A percentile compares a stretch with the other conserved stretches of the same genome.
Evolutionary conservation across 2,329 filamentous ascomycete species (phyloP).

Genomic region (Hymenoscyphus repandus): DNA sequence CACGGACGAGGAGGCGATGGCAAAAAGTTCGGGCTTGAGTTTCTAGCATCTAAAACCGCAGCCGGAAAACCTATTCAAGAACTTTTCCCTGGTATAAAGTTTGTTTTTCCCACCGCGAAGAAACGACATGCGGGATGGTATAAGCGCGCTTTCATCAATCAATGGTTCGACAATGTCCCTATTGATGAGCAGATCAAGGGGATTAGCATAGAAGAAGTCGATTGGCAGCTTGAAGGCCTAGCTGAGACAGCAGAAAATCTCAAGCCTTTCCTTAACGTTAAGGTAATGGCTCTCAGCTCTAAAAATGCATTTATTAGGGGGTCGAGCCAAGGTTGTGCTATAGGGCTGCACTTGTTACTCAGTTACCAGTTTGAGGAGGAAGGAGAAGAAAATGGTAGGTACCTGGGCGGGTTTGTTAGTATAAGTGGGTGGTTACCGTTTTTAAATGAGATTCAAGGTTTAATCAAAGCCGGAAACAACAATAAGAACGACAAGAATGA

Average conservation of each 20-base stretch:
- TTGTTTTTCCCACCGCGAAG: conserved; percentile 47
- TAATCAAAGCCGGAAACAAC: too few relatives aligned
- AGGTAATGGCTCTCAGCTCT: conserved; percentile 35
- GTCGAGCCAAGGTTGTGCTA: conserved; percentile 50
- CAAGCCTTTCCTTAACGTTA: conserved; percentile 34
- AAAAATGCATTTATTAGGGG: conserved; percentile 43
- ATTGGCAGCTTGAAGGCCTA: conserved; percentile 39
- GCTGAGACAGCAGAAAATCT: conserved; percentile 38
- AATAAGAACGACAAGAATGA: too few relatives aligned
- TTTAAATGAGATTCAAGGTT: conserved; percentile 30
- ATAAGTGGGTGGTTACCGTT: conserved; percentile 45
- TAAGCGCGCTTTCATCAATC: conserved; percentile 35
- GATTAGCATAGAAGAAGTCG: conserved; percentile 32
- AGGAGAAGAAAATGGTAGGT: conserved; percentile 35
- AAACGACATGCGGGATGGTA: conserved; percentile 36
- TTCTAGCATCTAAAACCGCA: conserved; percentile 32
- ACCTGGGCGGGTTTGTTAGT: conserved; percentile 29
- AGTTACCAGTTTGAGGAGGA: conserved; percentile 44
- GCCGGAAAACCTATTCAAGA: conserved; percentile 25
- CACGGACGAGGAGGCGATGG: conserved; percentile 44
- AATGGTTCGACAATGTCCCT: conserved; percentile 43
- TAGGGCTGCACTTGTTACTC: conserved; percentile 36
- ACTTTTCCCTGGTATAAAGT: conserved; percentile 39
- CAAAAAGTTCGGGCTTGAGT: conserved; percentile 34
- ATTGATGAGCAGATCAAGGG: conserved; percentile 26